Percentiles rank a stretch among this genome's conserved stretches.
Evolutionary conservation across 192 early-diverging fungal genomes (phyloP).

Genomic region (Radiomyces spectabilis): DNA sequence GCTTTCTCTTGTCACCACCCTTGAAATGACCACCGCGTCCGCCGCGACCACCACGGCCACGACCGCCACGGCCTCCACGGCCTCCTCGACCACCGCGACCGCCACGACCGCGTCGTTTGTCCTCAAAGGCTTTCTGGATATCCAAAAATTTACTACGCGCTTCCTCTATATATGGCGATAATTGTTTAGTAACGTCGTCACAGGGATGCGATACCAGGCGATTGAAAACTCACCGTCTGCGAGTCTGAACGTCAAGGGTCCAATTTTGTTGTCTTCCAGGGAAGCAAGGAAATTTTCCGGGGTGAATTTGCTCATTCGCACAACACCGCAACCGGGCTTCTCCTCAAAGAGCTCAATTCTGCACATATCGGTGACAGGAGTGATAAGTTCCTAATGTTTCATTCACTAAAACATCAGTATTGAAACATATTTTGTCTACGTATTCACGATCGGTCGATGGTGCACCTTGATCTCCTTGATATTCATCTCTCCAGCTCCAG

Average conservation of each 20-base stretch:
- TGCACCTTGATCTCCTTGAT: slow-evolving; percentile 1
- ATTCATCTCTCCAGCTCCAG: neutral
- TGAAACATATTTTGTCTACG: too few species aligned
- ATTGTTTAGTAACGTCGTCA: too few species aligned
- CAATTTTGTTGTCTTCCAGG: slow-evolving; percentile 6
- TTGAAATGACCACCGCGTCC: too few species aligned
- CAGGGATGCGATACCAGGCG: too few species aligned
- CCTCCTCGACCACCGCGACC: slow-evolving; percentile 5
- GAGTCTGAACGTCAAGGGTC: slow-evolving; percentile 4
- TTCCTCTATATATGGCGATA: slow-evolving; percentile 1
- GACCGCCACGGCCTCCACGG: slow-evolving; percentile 9
- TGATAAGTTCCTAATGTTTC: neutral
- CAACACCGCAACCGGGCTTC: slow-evolving; percentile 14
- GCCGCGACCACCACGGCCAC: slow-evolving; percentile 2
- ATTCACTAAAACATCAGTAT: too few species aligned
- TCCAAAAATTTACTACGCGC: slow-evolving; percentile 6
- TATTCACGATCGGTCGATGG: too few species aligned
- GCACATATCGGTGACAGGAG: neutral
- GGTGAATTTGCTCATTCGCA: slow-evolving; percentile 13
- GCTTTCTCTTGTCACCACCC: too few species aligned
- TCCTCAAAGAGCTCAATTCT: slow-evolving; percentile 1
- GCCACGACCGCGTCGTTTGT: neutral
- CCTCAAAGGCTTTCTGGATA: neutral
- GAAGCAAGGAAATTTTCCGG: slow-evolving; percentile 18
- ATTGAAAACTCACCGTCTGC: neutral